A percentile compares a stretch with the other conserved stretches of the same genome.
These are phyloP conservation scores for Puya raimondii DNA, from an alignment of 176 grass and related monocot species.

Conservation along the genomic window DNA sequence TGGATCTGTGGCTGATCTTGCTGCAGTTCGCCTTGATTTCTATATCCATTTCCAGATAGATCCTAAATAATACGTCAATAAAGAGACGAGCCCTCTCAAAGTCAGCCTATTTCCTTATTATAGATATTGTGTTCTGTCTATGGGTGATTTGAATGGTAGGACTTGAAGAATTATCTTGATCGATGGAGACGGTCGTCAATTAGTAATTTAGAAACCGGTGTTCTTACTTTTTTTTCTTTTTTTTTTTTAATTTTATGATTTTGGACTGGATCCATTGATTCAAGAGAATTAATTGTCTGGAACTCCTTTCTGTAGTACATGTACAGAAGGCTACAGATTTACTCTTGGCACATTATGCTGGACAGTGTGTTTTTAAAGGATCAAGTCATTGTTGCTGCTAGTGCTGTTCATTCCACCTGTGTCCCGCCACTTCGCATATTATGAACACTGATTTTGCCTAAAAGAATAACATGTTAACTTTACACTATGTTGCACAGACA, in stretches of 20 bases:
- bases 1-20: neutral
- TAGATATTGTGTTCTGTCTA: neutral
- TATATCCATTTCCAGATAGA: neutral
- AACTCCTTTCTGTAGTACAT: neutral
- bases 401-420: neutral
- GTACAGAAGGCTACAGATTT: neutral
- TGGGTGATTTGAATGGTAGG: neutral
- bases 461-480: too few species aligned
- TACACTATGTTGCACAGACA: too few species aligned
- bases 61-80: neutral
- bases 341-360: neutral
- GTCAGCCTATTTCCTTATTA: neutral
- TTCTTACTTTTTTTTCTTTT: neutral
- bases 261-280: neutral
- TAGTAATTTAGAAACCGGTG: neutral
- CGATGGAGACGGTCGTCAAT: neutral
- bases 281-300: neutral
- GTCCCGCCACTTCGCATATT: neutral
- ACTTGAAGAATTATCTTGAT: neutral
- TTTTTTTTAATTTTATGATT: neutral
- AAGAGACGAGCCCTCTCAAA: neutral
- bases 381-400: neutral
- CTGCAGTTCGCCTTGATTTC: neutral
- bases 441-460: neutral
- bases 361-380: neutral